Conservation (phyloP, 2,329 filamentous ascomycete species). For the Zymoseptoria tritici region DNA sequence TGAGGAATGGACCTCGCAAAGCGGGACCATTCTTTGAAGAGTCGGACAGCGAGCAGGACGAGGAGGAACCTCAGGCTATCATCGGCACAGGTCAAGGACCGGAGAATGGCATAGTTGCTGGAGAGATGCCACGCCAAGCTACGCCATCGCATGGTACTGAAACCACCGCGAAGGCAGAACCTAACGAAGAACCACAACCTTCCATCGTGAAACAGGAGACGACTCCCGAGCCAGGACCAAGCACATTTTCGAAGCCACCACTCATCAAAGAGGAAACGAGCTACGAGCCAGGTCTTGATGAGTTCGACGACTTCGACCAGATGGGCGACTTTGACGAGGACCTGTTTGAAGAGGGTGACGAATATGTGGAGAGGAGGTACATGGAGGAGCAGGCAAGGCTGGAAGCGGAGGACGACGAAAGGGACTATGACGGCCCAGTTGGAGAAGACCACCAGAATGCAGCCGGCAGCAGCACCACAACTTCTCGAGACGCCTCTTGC, state of each 20-base stretch:
- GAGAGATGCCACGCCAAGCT: constrained; percentile 7
- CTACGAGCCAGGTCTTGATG: constrained; percentile 40
- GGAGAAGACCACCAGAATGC: constrained; percentile 11
- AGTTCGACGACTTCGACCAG: constrained; percentile 44
- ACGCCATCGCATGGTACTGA: background rate
- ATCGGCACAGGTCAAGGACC: constrained; percentile 11
- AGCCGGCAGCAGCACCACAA: background rate
- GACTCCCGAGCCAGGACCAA: background rate
- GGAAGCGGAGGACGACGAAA: constrained; percentile 47
- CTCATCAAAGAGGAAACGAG: constrained; percentile 45
- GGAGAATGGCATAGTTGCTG: constrained; percentile 6
- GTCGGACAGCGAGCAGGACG: constrained; percentile 52
- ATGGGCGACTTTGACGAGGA: constrained; percentile 56
- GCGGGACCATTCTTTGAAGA: constrained; percentile 63
- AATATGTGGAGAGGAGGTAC: constrained; percentile 50
- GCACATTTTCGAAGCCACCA: constrained; percentile 12
- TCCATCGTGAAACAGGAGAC: background rate
- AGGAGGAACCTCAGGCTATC: constrained; percentile 21
- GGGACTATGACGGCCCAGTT: constrained; percentile 22
- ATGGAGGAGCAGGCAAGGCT: constrained; percentile 62
- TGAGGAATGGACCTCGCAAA: constrained; percentile 9
- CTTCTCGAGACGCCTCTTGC: constrained; percentile 43
- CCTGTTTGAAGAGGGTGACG: constrained; percentile 48
- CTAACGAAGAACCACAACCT: background rate
- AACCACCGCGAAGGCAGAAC: background rate